These are phyloP conservation scores for Monoraphidium neglectum DNA, from an alignment of 139 green algal genomes.

Conservation along the genomic window DNA sequence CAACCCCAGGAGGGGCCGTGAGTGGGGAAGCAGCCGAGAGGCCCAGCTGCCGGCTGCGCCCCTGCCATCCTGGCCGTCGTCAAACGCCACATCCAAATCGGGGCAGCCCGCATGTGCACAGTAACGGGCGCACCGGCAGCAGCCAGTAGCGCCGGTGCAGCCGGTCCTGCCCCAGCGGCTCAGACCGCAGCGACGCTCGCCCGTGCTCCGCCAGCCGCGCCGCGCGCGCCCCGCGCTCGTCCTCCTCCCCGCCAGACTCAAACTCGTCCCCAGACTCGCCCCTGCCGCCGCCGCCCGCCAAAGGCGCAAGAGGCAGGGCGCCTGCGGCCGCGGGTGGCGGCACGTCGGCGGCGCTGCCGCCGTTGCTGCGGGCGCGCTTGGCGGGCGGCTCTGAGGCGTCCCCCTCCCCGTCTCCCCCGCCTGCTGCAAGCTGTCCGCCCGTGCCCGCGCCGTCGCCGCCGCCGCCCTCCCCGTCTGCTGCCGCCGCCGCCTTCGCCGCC, in stretches of 20 bases:
- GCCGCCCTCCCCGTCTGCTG: too few relatives aligned
- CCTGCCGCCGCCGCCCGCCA: background rate
- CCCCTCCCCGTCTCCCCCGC: too few relatives aligned
- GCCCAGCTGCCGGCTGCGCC: too few relatives aligned
- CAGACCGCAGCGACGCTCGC: conserved; percentile 31
- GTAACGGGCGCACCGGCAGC: conserved; percentile 31
- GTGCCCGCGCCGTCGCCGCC: too few relatives aligned
- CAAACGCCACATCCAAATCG: too few relatives aligned
- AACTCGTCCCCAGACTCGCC: background rate
- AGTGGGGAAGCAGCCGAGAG: too few relatives aligned
- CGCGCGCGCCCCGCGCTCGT: conserved; percentile 6
- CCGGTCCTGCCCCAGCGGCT: conserved; percentile 45
- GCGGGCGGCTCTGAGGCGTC: conserved; percentile 8
- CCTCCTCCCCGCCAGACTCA: conserved; percentile 16
- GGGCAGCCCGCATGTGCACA: too few relatives aligned
- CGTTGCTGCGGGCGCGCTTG: conserved; percentile 1
- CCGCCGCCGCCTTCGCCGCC: background rate
- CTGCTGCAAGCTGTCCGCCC: background rate
- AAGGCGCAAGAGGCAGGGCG: too few relatives aligned
- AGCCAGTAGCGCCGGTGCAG: conserved; percentile 51
- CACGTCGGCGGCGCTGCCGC: background rate
- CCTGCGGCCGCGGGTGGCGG: too few relatives aligned
- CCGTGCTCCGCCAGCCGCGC: conserved; percentile 29
- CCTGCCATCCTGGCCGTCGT: too few relatives aligned
- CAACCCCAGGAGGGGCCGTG: too few relatives aligned